phyloP scores from a whole-genome alignment of 2,329 filamentous ascomycete genomes.

The Canariomyces notabilis region DNA sequence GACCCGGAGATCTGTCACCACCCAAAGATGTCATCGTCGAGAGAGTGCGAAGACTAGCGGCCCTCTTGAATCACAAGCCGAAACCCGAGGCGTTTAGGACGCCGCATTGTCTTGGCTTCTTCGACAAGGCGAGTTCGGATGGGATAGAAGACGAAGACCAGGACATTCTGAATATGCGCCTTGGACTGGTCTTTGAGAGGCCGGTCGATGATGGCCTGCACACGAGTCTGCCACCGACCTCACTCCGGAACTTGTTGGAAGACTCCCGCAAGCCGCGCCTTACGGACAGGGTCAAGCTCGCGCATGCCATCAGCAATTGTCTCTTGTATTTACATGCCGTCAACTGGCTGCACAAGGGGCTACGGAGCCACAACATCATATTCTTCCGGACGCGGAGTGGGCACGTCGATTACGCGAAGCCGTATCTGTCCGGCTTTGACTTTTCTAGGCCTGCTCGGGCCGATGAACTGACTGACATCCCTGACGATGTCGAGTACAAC shows the following conservation, averaged over 20 bases:
- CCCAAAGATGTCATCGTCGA: conserved; percentile 40
- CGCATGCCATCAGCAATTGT: conserved; percentile 47
- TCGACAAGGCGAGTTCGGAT: conserved; percentile 35
- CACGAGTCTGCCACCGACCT: conserved; percentile 37
- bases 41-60: conserved; percentile 43
- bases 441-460: conserved; percentile 37
- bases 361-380: conserved; percentile 38
- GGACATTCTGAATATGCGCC: conserved; percentile 39
- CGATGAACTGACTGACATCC: conserved; percentile 34
- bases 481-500: conserved; percentile 33
- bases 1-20: conserved; percentile 32
- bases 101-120: conserved; percentile 48
- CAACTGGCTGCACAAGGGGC: conserved; percentile 47
- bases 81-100: conserved; percentile 47
- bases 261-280: conserved; percentile 41
- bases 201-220: conserved; percentile 36
- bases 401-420: conserved; percentile 27
- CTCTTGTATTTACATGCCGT: conserved; percentile 49
- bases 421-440: conserved; percentile 38
- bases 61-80: conserved; percentile 41
- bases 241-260: conserved; percentile 43
- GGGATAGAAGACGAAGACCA: conserved; percentile 33
- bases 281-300: conserved; percentile 47
- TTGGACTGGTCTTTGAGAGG: conserved; percentile 51
- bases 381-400: conserved; percentile 39